Evolutionary conservation across 805 yeast genomes (phyloP), one percentile per base, ranked within the genome.

Genomic region (Suhomyces sp.): DNA sequence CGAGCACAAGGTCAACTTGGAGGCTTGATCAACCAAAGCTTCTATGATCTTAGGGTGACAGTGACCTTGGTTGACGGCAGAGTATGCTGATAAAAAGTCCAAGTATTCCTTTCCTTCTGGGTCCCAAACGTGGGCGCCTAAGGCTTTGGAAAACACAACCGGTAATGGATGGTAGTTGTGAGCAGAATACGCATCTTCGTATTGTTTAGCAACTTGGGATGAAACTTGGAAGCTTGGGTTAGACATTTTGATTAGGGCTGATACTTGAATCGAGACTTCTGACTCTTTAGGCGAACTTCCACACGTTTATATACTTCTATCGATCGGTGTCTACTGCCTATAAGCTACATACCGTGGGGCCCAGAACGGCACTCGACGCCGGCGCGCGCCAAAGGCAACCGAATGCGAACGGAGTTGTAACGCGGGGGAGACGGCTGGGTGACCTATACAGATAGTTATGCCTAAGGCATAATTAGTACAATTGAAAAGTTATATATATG

Each of bases 1-100:
- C 21, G 97, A 90, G 50, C 93, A 87, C 54, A 93, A 75, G 13
- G 98, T 93, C 68, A 93, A 77, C 53, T 77, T 81, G 54, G 83
- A 81, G 8, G 97, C 96, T 75, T 93, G 98, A 33, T 91, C 96
- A 43, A 84, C 76, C 54, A 93, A 79, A 3, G 98, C 97, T 43
- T 72, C 77, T 53, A 93, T 80, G 65, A 93, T 92, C 70, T 88
- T 85, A 51, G 98, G 97, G 69, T 93, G 98, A 69, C 97, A 92
- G 69, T 93, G 98, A 53, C 98, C 98, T 72, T 93, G 97, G 76
- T 93, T 93, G 31, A 93, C 97, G 4, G 98, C 98, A 24, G 97
- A 90, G 73, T 93, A 93, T 10, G 97, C 97, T 15, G 96, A 87
- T 54, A 93, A 75, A 66, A 93, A 93, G 71, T 93, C 98, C 58